Evolutionary conservation across 495 filamentous ascomycete genomes (phyloP).

Genomic region (Tuber microsphaerosporum): DNA sequence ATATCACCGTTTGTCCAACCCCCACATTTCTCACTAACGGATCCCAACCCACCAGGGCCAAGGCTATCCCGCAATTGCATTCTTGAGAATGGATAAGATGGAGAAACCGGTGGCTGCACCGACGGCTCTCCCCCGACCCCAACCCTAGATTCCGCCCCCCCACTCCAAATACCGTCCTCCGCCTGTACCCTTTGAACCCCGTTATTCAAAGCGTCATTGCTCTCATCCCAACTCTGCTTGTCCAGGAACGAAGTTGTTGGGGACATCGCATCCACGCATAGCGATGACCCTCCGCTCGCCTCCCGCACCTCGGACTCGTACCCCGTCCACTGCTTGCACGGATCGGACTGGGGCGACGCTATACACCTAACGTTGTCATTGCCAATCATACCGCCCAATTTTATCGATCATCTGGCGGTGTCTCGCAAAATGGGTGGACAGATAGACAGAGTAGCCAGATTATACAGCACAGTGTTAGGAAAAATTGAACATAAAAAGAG

Average conservation of each 20-base stretch:
- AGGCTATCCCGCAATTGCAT: constrained; percentile 18
- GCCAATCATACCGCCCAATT: neutral
- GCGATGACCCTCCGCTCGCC: neutral
- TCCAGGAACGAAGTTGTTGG: neutral
- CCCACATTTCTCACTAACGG: constrained; percentile 12
- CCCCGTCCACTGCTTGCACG: neutral
- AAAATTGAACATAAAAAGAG: neutral
- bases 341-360: neutral
- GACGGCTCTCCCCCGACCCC: neutral
- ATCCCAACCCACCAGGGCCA: constrained; percentile 4
- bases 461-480: neutral
- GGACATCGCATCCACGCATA: neutral
- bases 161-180: neutral
- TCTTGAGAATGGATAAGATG: constrained; percentile 15
- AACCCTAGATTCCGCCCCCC: neutral
- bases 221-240: neutral
- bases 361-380: neutral
- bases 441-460: neutral
- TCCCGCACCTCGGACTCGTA: neutral
- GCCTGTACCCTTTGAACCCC: neutral
- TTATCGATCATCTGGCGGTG: neutral
- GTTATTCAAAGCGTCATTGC: neutral
- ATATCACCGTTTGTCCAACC: constrained; percentile 3
- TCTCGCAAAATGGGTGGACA: neutral
- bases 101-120: constrained; percentile 15